Conservation (phyloP, 108 stramenopile genomes). For the Nitzschia putrida region DNA sequence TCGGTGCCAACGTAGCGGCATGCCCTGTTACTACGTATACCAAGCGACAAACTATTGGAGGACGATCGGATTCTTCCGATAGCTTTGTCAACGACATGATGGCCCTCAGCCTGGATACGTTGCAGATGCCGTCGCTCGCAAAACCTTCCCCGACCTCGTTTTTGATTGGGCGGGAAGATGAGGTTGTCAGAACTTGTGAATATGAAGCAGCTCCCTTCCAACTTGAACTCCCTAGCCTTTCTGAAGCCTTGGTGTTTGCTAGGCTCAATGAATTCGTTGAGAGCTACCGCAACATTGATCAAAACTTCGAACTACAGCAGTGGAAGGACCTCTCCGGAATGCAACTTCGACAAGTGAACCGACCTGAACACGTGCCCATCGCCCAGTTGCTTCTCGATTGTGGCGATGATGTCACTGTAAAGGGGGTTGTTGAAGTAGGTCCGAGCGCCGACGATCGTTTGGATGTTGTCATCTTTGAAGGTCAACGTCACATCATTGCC, state of each 20-base stretch:
- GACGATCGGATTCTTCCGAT: background rate
- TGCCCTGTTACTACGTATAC: too few relatives aligned
- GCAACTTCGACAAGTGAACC: slow-evolving; percentile 38
- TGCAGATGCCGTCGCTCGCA: slow-evolving; percentile 36
- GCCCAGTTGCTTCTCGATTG: slow-evolving; percentile 57
- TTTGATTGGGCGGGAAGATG: slow-evolving; percentile 38
- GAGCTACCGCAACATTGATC: slow-evolving; percentile 57
- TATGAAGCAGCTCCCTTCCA: slow-evolving; percentile 62
- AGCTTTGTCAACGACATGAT: slow-evolving; percentile 28
- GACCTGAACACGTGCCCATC: slow-evolving; percentile 59
- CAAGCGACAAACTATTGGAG: background rate
- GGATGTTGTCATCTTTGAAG: slow-evolving; percentile 65
- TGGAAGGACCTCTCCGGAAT: slow-evolving; percentile 35
- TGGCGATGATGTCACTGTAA: slow-evolving; percentile 41
- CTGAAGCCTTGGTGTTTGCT: slow-evolving; percentile 48
- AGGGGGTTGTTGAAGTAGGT: slow-evolving; percentile 53
- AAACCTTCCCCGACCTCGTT: slow-evolving; percentile 51
- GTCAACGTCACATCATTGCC: slow-evolving; percentile 72
- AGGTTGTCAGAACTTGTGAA: slow-evolving; percentile 47
- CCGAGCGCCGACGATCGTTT: slow-evolving; percentile 47
- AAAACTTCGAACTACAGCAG: slow-evolving; percentile 62
- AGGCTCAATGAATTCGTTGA: slow-evolving; percentile 57
- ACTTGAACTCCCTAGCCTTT: slow-evolving; percentile 60
- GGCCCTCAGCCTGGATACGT: slow-evolving; percentile 26
- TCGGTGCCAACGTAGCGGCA: background rate